Evolutionary conservation across 2,329 filamentous ascomycete species (phyloP), one percentile per base, ranked within the genome.

Genomic region (Fusarium verrucosum): DNA sequence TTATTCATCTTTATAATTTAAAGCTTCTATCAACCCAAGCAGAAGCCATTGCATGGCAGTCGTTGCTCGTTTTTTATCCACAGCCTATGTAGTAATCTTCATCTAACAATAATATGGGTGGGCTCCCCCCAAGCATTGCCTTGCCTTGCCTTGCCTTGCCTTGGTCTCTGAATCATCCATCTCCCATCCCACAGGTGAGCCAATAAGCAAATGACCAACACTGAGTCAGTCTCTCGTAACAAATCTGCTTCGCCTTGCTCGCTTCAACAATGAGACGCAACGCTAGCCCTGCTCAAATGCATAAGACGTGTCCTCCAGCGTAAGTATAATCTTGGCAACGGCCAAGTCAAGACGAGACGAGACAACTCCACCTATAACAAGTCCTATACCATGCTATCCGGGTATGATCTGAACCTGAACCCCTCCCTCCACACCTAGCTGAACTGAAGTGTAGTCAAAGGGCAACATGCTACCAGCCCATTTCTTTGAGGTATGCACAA

Each of bases 381-480:
- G 57, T 70, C 70, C 62, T 62, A 63, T 72, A 64, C 53, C 70
- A 73, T 72, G 69, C 70, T 70, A 68, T 63, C 68, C 65, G 68
- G 65, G 69, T 70, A 66, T 70, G 68, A 71, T 72, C 58, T 58
- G 46, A 61, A 65, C 58, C 56, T 40, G 44, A 47, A 41, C 23
- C 23, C 65, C 65, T 67, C 61, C 50, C n/a, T n/a, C n/a, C 28
- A 53, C 61, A 41, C 59, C 45, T 51, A 52, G 51, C 54, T 54
- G 40, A 47, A 46, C 26, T 20, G 44, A 35, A 47, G 33, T 41
- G 14, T 47, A 26, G 44, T 47, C 14, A 46, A 55, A 50, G 54
- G 51, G 50, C 54, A 65, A 66, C 67, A 58, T 57, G 56, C 68
- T 68, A 65, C 68, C 64, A 58, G 60, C 69, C 69, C 59, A 57